Evolutionary conservation across 73 alveolate genomes (phyloP).

Genomic region (Blepharisma stoltei): DNA sequence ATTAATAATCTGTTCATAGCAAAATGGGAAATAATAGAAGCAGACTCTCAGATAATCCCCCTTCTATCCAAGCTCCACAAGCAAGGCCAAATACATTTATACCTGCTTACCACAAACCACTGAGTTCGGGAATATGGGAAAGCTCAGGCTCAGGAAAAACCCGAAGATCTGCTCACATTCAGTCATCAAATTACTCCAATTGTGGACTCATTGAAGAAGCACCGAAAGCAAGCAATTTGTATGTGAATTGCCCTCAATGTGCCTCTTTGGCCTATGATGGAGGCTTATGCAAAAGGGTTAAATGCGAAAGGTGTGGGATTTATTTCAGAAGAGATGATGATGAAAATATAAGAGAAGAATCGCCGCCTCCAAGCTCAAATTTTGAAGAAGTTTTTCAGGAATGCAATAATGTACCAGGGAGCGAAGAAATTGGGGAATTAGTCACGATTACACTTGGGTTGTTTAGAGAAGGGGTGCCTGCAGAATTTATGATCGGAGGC

Average conservation of each 20-base stretch:
- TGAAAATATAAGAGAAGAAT: background rate
- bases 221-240: too few species aligned
- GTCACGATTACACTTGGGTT: background rate
- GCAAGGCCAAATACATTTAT: background rate
- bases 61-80: too few species aligned
- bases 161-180: background rate
- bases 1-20: background rate
- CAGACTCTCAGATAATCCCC: too few species aligned
- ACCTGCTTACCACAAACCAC: slow-evolving; percentile 1
- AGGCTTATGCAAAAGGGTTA: too few species aligned
- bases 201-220: too few species aligned
- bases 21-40: background rate
- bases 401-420: slow-evolving; percentile 7
- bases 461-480: background rate
- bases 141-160: background rate
- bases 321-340: too few species aligned
- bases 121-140: slow-evolving; percentile 7
- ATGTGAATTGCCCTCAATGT: too few species aligned
- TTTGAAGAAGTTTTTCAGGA: slow-evolving; percentile 19
- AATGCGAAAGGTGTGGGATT: too few species aligned
- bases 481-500: background rate
- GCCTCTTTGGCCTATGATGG: too few species aligned
- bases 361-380: background rate
- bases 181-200: background rate
- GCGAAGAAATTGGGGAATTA: background rate